phyloP scores from a whole-genome alignment of 768 basidiomycete genomes.

The Peribolospora kevripleyi region DNA sequence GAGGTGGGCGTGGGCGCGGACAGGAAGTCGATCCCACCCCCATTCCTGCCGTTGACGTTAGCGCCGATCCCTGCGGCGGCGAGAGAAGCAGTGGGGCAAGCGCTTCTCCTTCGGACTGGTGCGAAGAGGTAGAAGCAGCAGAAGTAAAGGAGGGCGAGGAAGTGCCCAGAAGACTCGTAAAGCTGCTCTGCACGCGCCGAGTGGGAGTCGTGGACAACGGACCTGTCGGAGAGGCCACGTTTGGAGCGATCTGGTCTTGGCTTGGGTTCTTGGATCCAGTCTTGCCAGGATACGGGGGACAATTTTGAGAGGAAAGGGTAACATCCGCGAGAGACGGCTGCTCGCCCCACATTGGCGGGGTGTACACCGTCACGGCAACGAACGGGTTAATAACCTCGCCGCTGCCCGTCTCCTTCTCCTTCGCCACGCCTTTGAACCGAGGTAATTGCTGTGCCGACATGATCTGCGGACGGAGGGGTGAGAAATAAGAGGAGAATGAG shows the following conservation, averaged over 20 bases:
- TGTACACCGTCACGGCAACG: slow-evolving; percentile 53
- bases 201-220: not conserved
- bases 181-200: no score
- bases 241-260: slow-evolving; percentile 8
- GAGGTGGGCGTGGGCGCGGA: no score
- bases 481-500: not conserved
- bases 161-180: no score
- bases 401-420: slow-evolving; percentile 30
- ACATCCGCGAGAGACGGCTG: slow-evolving; percentile 3
- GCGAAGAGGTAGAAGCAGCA: no score
- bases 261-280: no score
- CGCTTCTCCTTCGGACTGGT: no score
- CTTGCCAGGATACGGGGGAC: no score
- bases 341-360: slow-evolving; percentile 38
- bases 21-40: no score
- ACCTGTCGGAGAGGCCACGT: not conserved
- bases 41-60: no score
- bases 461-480: slow-evolving; percentile 21
- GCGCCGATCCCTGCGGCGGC: no score
- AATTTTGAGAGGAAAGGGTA: slow-evolving; percentile 11
- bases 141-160: no score
- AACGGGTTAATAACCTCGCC: slow-evolving; percentile 41
- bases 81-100: no score
- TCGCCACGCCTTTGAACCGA: slow-evolving; percentile 29
- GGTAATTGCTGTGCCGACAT: slow-evolving; percentile 84